Evolutionary conservation across 23 red algal genomes (phyloP), one percentile per base, ranked within the genome.

Genomic region (Agarophyton chilense): DNA sequence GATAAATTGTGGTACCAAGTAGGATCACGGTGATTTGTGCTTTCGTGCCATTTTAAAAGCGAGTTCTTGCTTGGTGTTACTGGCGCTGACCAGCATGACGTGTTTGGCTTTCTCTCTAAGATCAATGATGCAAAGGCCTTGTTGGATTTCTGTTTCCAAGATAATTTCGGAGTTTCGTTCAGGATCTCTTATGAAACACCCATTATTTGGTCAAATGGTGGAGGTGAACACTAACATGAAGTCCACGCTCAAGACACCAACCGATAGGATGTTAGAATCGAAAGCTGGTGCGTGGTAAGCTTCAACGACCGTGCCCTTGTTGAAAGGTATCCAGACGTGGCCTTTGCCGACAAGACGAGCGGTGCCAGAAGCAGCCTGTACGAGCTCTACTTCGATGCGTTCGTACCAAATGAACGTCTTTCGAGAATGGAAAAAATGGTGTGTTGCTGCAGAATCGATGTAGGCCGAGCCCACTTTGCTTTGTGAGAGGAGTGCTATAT

Each of bases 401-500:
- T 55, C 53, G 34, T 83, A 83, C 9, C 40, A 13, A 35, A 83
- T 65, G 79, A 65, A 83, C 4, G 79, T 67, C 28, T 65, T 83
- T 4, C 55, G 79, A 2, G 53, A 83, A 19, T 70, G 79, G n/a
- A n/a, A n/a, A n/a, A n/a, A n/a, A n/a, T n/a, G n/a, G n/a, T n/a
- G n/a, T n/a, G n/a, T n/a, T n/a, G 79, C 53, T 10, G 0, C 79
- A 17, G 79, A 83, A 39, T 83, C 54, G 3, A 83, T 63, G 7
- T 63, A n/a, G 31, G 51, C 44, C 61, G 34, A 66, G 61, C 35
- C 22, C 28, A 39, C 10, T 35, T 66, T 66, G 61, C 3, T 17
- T 35, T 66, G 61, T 11, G 61, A 66, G 6, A 66, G 9, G 31
- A 35, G 34, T 66, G 61, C 61, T 6, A 11, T 35, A 28, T 34